Evolutionary conservation across 768 basidiomycete species (phyloP).

Genomic region (Auricularia auricula-judae): DNA sequence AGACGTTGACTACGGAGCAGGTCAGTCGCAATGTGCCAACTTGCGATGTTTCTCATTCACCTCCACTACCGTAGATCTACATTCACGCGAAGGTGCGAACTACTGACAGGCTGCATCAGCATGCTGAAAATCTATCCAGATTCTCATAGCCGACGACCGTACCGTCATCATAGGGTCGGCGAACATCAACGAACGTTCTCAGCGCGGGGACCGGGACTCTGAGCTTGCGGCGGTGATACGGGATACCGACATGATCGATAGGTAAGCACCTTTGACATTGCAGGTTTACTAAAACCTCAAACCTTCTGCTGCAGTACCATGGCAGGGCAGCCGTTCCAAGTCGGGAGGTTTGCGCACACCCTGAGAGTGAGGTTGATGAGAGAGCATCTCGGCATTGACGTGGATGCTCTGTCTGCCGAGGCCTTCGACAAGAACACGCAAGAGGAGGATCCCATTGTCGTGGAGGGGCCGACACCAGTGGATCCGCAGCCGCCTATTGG

Average conservation of each 20-base stretch:
- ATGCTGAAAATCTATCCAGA: conserved; percentile 12
- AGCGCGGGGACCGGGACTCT: conserved; percentile 92
- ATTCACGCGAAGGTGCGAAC: conserved; percentile 66
- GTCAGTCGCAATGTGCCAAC: conserved; percentile 23
- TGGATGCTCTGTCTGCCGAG: conserved; percentile 76
- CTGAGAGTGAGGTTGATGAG: conserved; percentile 90
- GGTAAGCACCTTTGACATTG: conserved; percentile 32
- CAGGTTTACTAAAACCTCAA: not conserved
- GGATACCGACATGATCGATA: conserved; percentile 94
- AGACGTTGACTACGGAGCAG: conserved; percentile 80
- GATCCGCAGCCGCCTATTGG: not conserved
- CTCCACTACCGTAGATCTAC: conserved; percentile 46
- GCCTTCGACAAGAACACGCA: conserved; percentile 22
- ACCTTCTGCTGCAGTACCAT: conserved; percentile 47
- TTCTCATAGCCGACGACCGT: conserved; percentile 87
- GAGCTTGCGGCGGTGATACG: conserved; percentile 87
- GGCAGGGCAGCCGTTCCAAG: conserved; percentile 90
- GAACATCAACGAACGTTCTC: conserved; percentile 95
- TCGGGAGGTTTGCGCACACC: conserved; percentile 93
- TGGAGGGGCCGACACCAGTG: not conserved
- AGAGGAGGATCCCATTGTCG: conserved; percentile 8
- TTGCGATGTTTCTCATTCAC: conserved; percentile 6
- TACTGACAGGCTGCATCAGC: not conserved
- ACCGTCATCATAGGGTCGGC: conserved; percentile 91
- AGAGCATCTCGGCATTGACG: conserved; percentile 92